Conservation (phyloP, 345 rosid species). For the Populus euphratica region DNA sequence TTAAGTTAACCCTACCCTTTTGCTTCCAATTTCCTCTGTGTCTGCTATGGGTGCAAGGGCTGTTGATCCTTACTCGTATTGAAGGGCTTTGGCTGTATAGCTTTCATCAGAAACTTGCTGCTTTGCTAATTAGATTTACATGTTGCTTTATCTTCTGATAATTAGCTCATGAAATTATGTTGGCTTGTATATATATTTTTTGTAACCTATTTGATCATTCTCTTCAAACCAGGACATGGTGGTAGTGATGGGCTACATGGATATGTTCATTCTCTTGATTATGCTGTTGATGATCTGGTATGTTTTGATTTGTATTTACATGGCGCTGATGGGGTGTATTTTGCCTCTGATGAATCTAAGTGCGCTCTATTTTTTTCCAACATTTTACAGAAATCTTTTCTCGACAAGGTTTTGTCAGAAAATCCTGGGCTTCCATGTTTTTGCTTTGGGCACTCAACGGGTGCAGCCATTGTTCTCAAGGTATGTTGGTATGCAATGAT, state of each 20-base stretch:
- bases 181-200: background rate
- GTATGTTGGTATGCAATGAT: background rate
- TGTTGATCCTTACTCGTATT: background rate
- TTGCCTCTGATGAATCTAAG: background rate
- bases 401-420: constrained; percentile 24
- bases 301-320: background rate
- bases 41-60: background rate
- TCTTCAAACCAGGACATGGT: constrained; percentile 24
- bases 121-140: background rate
- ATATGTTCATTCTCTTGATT: constrained; percentile 28
- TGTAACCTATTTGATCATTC: background rate
- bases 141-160: background rate
- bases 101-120: background rate
- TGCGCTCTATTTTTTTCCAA: background rate
- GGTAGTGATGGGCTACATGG: constrained; percentile 35
- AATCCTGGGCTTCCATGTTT: constrained; percentile 33
- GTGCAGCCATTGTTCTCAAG: constrained; percentile 35
- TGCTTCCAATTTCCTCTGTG: background rate
- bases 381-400: constrained; percentile 20
- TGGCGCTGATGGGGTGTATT: background rate
- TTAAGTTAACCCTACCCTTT: background rate
- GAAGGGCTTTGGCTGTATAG: background rate
- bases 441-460: constrained; percentile 34
- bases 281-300: constrained; percentile 32
- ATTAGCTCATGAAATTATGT: background rate